Evolutionary conservation across 352 stramenopile species (phyloP), one percentile per base, ranked within the genome.

Genomic region (Phytophthora rubi): DNA sequence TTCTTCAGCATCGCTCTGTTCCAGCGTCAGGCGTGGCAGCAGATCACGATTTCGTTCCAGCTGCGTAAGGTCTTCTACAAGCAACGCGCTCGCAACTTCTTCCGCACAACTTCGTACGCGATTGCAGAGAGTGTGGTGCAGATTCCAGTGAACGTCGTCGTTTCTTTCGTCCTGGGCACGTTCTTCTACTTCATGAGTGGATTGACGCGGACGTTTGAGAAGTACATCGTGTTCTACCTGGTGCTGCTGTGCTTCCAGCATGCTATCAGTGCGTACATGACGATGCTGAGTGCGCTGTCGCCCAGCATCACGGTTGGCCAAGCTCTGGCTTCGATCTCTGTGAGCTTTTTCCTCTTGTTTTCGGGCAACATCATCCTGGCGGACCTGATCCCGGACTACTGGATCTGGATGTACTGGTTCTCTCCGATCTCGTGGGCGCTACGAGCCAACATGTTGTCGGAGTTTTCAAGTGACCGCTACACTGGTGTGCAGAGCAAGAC

Each of bases 161-260:
- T 90, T 0, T 77, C 79, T 6, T 77, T 87, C 37, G 70, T 87
- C 15, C 39, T 87, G 32, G 76, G 91, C 68, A 82, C 91, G 18
- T 81, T 86, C 66, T 89, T 90, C 71, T 98, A 98, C 76, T 98
- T 92, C 64, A 96, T 97, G 84, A 93, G 93, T 63, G 92, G 92
- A 6, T 65, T 98, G 45, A 84, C 75, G 13, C 61, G 62, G 3
- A 77, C 83, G 47, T 85, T 89, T 37, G 70, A 78, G 42, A 88
- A 88, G 63, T 97, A 88, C 70, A 80, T 97, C 45, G 81, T 93
- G 39, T 97, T 89, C 59, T 76, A 94, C 66, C 57, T 85, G 1
- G 82, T 97, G 51, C 70, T 97, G 15, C 73, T 95, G 26, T 73
- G 73, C 2, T 98, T 97, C 72, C 78, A 89, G 64, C 84, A 92